Percentiles rank a stretch among this genome's conserved stretches.
These are phyloP conservation scores for Amanita rimosa DNA, from an alignment of 768 basidiomycete genomes.

Conservation along the genomic window DNA sequence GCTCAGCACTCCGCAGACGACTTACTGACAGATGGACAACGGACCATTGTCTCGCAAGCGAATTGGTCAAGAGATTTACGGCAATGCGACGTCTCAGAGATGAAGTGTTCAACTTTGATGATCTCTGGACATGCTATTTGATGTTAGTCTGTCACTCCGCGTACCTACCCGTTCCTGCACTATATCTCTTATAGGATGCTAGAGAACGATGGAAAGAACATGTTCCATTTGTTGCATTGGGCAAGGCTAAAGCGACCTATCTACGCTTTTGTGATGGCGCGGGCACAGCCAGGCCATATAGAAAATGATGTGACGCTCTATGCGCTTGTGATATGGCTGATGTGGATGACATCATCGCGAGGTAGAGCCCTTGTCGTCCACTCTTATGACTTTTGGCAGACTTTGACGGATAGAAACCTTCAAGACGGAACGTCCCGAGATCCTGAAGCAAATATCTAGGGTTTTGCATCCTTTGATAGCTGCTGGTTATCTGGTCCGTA, in stretches of 20 bases:
- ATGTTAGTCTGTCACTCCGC: constrained; percentile 24
- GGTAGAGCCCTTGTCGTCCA: constrained; percentile 16
- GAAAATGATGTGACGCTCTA: constrained; percentile 20
- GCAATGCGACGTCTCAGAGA: constrained; percentile 30
- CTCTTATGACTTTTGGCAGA: neutral
- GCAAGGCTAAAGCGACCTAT: constrained; percentile 22
- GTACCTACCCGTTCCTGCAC: neutral
- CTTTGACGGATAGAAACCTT: constrained; percentile 19
- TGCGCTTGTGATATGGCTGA: constrained; percentile 31
- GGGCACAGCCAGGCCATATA: neutral
- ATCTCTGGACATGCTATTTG: constrained; percentile 43
- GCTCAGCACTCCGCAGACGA: constrained; percentile 25
- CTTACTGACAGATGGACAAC: constrained; percentile 25
- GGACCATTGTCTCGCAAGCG: constrained; percentile 24
- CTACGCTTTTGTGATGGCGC: constrained; percentile 10
- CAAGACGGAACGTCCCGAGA: constrained; percentile 15
- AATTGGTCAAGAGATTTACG: constrained; percentile 30
- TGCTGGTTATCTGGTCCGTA: constrained; percentile 28
- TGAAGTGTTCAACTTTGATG: constrained; percentile 18
- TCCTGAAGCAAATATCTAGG: constrained; percentile 17
- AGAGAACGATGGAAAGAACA: constrained; percentile 40
- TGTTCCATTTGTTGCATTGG: constrained; percentile 29
- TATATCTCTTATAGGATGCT: constrained; percentile 18
- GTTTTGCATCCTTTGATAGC: constrained; percentile 28
- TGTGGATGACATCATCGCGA: constrained; percentile 33